Conservation (phyloP, 257 asterid species). For the Scutellaria barbata region DNA sequence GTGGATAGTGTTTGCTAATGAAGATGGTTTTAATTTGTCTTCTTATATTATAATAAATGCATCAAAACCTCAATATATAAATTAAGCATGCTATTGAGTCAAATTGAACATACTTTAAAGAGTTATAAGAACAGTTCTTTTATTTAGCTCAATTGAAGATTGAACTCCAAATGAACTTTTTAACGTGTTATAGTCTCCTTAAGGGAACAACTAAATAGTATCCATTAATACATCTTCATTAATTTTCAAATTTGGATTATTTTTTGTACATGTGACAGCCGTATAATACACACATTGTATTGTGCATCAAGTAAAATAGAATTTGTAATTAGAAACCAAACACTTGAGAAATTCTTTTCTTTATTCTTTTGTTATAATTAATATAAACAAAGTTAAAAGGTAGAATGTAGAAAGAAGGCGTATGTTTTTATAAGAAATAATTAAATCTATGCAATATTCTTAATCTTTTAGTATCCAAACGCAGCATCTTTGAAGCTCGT, state of each 20-base stretch:
- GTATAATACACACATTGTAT: no score
- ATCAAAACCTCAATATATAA: neutral
- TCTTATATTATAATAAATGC: neutral
- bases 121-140: no score
- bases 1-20: neutral
- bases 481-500: constrained; percentile 29
- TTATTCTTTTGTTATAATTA: no score
- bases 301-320: no score
- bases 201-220: neutral
- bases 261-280: no score
- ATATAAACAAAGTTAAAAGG: no score
- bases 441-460: no score
- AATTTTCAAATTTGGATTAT: neutral
- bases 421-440: no score
- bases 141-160: neutral
- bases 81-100: neutral
- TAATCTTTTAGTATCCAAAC: neutral
- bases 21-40: neutral
- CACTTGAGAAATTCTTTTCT: no score
- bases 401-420: no score
- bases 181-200: neutral
- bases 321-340: no score
- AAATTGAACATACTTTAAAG: neutral
- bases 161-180: neutral
- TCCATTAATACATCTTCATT: neutral